Percentiles rank a stretch among this genome's conserved stretches.
Conservation (phyloP, 257 asterid genomes). For the Cynanchum wilfordii region DNA sequence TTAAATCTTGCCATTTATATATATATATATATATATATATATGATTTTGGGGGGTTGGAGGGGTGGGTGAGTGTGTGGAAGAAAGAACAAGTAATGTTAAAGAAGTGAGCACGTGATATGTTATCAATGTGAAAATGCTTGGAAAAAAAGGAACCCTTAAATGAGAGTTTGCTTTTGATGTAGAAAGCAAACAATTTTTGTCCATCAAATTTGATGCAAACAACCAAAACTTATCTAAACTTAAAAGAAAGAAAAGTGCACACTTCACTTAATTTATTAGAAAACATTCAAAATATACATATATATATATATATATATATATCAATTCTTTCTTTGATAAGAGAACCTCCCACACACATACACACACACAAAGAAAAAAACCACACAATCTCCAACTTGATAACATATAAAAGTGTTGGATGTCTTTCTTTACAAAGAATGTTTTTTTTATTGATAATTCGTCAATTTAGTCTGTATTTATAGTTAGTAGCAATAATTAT, state of each 20-base stretch:
- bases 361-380: no score
- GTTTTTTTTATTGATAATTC: no score
- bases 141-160: neutral
- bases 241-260: neutral
- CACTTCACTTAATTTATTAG: neutral
- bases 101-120: slow-evolving; percentile 3
- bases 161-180: neutral
- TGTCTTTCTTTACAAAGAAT: neutral
- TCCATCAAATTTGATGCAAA: neutral
- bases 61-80: neutral
- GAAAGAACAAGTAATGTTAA: neutral
- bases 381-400: no score
- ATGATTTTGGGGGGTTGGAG: no score
- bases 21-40: no score
- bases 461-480: no score
- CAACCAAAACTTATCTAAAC: neutral
- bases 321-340: no score
- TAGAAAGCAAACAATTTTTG: slow-evolving; percentile 8
- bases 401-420: neutral
- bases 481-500: no score
- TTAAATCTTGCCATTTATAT: no score
- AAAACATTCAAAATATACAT: neutral
- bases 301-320: no score
- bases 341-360: no score
- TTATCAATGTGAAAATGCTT: neutral